phyloP scores from a whole-genome alignment of 1,139 yeast genomes.

The Saccharomyces pastorianus region DNA sequence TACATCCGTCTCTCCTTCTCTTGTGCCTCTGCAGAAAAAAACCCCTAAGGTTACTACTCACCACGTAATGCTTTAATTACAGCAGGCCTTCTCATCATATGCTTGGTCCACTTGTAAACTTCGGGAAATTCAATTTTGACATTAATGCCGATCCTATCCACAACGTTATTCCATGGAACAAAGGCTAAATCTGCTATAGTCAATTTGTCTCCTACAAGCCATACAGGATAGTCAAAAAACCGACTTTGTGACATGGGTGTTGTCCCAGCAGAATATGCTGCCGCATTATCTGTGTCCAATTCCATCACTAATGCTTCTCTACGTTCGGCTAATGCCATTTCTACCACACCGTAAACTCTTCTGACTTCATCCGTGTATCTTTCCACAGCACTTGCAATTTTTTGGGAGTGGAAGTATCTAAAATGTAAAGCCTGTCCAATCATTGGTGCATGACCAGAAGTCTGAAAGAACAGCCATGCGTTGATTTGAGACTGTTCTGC shows the following conservation, averaged over 20 bases:
- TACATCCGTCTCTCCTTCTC: neutral
- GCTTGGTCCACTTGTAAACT: slow-evolving; percentile 91
- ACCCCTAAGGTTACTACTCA: slow-evolving; percentile 21
- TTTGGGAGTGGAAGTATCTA: slow-evolving; percentile 80
- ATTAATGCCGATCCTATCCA: slow-evolving; percentile 84
- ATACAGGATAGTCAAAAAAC: slow-evolving; percentile 86
- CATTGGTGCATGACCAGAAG: slow-evolving; percentile 97
- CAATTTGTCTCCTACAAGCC: slow-evolving; percentile 88
- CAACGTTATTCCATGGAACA: slow-evolving; percentile 96
- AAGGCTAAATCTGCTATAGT: slow-evolving; percentile 88
- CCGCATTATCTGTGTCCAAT: slow-evolving; percentile 77
- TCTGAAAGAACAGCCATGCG: slow-evolving; percentile 89
- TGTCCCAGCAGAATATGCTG: slow-evolving; percentile 83
- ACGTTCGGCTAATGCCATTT: slow-evolving; percentile 90
- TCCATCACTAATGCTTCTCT: slow-evolving; percentile 89
- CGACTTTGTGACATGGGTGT: slow-evolving; percentile 80
- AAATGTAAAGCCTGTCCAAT: slow-evolving; percentile 95
- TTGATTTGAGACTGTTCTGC: slow-evolving; percentile 77
- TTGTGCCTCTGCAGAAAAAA: neutral
- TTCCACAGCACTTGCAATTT: slow-evolving; percentile 82
- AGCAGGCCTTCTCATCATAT: slow-evolving; percentile 85
- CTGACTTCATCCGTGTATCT: slow-evolving; percentile 90
- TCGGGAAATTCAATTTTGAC: slow-evolving; percentile 86
- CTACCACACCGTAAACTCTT: slow-evolving; percentile 87
- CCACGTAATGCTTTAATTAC: slow-evolving; percentile 71